Conservation (phyloP, 805 yeast genomes). For the Aciculoconidium aculeatum region DNA sequence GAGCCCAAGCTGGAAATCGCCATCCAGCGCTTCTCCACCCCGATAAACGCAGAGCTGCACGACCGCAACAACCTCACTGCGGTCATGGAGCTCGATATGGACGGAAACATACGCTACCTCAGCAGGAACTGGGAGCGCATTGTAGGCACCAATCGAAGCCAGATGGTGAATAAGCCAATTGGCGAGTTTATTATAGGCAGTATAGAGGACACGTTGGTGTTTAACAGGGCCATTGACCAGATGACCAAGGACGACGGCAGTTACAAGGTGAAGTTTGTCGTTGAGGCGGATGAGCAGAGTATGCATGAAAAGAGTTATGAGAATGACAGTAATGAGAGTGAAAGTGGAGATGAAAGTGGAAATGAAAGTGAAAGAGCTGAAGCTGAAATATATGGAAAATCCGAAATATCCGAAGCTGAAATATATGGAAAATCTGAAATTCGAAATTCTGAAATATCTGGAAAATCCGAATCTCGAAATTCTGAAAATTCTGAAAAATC, state of each 20-base stretch:
- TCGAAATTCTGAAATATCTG: no score
- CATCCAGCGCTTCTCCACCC: background rate
- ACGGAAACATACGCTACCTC: conserved; percentile 70
- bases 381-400: no score
- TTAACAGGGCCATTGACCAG: conserved; percentile 60
- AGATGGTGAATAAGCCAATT: conserved; percentile 53
- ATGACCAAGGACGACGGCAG: conserved; percentile 73
- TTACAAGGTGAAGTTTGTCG: conserved; percentile 69
- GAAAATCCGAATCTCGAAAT: no score
- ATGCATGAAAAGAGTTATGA: no score
- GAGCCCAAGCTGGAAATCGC: conserved; percentile 2
- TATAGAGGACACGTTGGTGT: conserved; percentile 59
- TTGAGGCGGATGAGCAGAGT: conserved; percentile 32
- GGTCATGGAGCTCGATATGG: conserved; percentile 78
- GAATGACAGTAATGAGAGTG: no score
- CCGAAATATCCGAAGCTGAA: no score
- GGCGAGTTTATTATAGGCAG: conserved; percentile 60
- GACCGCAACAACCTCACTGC: conserved; percentile 67
- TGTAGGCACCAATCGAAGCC: conserved; percentile 59
- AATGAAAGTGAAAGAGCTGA: no score
- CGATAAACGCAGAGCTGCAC: no score
- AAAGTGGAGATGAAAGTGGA: no score
- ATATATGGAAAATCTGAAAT: no score
- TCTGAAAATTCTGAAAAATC: no score
- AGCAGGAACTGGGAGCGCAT: conserved; percentile 74